Base-by-base conservation (phyloP, 2,329 filamentous ascomycete species). In the Penicillium sp. region DNA sequence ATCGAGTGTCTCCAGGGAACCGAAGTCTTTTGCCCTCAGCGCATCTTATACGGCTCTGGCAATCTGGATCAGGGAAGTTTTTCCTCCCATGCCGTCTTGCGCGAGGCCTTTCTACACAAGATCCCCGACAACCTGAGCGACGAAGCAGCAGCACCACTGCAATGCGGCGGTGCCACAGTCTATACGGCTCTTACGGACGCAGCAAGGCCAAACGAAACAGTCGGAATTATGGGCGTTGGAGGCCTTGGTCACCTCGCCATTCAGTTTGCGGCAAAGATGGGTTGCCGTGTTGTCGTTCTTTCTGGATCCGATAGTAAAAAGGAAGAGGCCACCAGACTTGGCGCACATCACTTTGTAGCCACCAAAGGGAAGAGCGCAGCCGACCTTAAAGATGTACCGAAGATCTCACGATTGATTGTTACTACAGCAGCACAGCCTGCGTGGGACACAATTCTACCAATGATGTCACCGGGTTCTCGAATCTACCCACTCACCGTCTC, bases 171-270 rank as follows among this genome's bases (percentile, higher is more conserved):
- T 16, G 71, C 67, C 2, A 75, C 73, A 1, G 69, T 74, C 28
- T 75, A 66, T 69, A 81, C 80, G 1, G 86, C 88, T 0, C 72
- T 92, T 5, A 81, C 81, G 21, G 83, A 84, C 2, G 82, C 86
- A 0, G 88, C 86, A 1, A 88, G 88, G 68, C 83, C 86, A 0
- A 88, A 86, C 1, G 88, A 88, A 68, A 79, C 74, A 6, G 86
- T 92, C 0, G 88, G 82, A 0, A 81, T 91, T 49, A 77, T 89
- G n/a, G 87, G 88, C 3, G 75, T 91, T 6, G 88, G 88, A 23
- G 88, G 88, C 0, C 75, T 91, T 67, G 0, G 88, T n/a, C 88
- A 93, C 67, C 84, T 91, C 61, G 89, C 83, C 0, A 69, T 93
- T 16, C 77, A 89, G 58, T 91, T 83, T 70, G 86, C 88, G 0